Evolutionary conservation across 768 basidiomycete species (phyloP), one percentile per base, ranked within the genome.

Genomic region (Kwoniella pini): DNA sequence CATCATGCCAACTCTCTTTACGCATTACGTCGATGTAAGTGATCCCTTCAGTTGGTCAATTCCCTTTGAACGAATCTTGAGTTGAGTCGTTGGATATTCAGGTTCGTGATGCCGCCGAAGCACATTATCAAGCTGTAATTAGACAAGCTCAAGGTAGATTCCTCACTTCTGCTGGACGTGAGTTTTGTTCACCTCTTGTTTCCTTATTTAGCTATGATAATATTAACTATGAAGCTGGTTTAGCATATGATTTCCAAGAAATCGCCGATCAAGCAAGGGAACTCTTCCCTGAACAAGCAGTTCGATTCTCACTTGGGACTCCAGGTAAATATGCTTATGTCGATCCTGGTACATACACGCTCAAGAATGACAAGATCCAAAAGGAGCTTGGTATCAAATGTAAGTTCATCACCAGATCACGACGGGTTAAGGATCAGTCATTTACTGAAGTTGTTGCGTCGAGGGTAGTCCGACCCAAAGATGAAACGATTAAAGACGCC

Each of bases 301-400:
- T 67, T 13, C 38, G 69, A 19, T 54, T 70, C 57, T 50, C 64
- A 2, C 49, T 59, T 9, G 67, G 67, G 12, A 66, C 60, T 15
- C 64, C 66, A 10, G 66, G 69, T 17, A 54, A 70, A 50, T 65
- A 65, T 43, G 24, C 54, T 15, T 67, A 59, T 28, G 30, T 58
- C 21, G 66, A 68, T 30, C 66, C 62, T n/a, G 68, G 68, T 26
- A 69, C 64, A n/a, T 70, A 67, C 60, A 60, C 31, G 2, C 28
- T 70, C 31, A 64, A 68, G 50, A 60, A 67, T n/a, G 50, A 54
- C 33, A 70, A 68, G 56, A 60, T 62, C 27, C 56, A 61, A 36
- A 61, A 65, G 49, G 68, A 68, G 44, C 51, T 73, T 21, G 71
- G 71, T 30, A 60, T 73, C 27, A 57, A 66, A 40, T 70, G 70